Base-by-base conservation (phyloP, 1,284 basidiomycete genomes). In the Pterula multifida region DNA sequence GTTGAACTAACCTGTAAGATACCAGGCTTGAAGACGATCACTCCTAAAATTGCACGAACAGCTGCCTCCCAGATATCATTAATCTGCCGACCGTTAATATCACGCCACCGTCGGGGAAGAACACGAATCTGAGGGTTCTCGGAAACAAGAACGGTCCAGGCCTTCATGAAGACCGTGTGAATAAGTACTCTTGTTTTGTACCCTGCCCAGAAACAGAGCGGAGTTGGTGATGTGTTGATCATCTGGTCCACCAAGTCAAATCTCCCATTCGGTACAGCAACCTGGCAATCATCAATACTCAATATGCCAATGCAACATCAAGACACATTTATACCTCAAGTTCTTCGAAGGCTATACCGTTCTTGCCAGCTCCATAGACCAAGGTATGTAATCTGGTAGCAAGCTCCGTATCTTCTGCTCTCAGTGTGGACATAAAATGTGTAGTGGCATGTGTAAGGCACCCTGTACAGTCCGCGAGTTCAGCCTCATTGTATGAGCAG, bases 61-160 rank as follows among this genome's bases (percentile, higher is more conserved):
- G 79, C 83, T 32, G 79, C 76, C 49, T 78, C 71, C 87, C 87
- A 92, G 35, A 79, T 71, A 48, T 78, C 75, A 4, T 65, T 60
- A 32, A 88, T 67, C 56, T 71, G 73, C 15, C 62, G 59, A 1
- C 90, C 90, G 46, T 68, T 69, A 48, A 90, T 76, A 61, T 88
- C 82, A 36, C 85, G 62, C 90, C 90, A 92, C 22, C 85, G 74
- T 44, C 87, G 71, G 26, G 88, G 87, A 51, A 78, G 70, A 6
- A 78, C 56, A 53, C 73, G 66, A 32, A 60, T 66, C 35, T 68
- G 52, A 0, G 73, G 73, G 21, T 64, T 64, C 44, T 71, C 64
- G 2, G 69, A 73, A n/a, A 79, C 64, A 3, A 65, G 59, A 25
- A 85, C 74, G 0, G 77, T 73, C 87, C 86, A 90, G 13, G 67